phyloP scores from a whole-genome alignment of 768 basidiomycete genomes.

The Termitomyces sp. region DNA sequence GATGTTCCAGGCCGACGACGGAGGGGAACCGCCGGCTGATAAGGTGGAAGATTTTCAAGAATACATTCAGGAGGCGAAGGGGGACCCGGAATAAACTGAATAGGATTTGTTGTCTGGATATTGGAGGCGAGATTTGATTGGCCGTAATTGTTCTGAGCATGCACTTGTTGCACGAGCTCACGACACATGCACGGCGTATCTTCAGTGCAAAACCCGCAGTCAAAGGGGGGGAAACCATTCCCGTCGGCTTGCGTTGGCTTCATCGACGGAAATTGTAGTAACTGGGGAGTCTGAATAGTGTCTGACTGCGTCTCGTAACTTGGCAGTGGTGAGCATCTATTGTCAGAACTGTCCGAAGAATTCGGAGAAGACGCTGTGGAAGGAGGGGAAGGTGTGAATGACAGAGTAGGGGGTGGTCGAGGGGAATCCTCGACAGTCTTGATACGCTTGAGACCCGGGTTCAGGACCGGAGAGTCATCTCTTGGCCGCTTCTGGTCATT shows the following conservation, averaged over 20 bases:
- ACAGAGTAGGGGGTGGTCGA: conserved; percentile 27
- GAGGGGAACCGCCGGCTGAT: conserved; percentile 80
- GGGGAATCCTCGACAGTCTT: conserved; percentile 27
- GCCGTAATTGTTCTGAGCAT: conserved; percentile 24
- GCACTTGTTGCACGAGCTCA: conserved; percentile 53
- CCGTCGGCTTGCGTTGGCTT: conserved; percentile 24
- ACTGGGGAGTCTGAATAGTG: conserved; percentile 23
- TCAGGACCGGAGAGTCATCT: conserved; percentile 43
- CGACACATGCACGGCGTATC: conserved; percentile 75
- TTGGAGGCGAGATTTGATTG: conserved; percentile 20
- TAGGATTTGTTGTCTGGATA: conserved; percentile 21
- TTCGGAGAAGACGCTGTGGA: conserved; percentile 53
- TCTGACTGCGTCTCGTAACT: conserved; percentile 30
- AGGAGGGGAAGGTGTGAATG: conserved; percentile 40
- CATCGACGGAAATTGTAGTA: conserved; percentile 27
- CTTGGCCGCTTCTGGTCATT: conserved; percentile 58
- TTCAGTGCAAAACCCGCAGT: conserved; percentile 76
- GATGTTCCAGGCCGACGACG: conserved; percentile 48
- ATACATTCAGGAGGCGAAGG: conserved; percentile 46
- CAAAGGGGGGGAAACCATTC: conserved; percentile 42
- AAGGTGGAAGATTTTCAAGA: conserved; percentile 73
- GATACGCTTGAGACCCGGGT: conserved; percentile 32
- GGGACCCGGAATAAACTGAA: conserved; percentile 23
- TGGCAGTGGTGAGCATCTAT: conserved; percentile 28
- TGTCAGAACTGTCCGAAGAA: conserved; percentile 32